Evolutionary conservation across 495 filamentous ascomycete species (phyloP).

Genomic region (Aspergillus sclerotiicarbonarius): DNA sequence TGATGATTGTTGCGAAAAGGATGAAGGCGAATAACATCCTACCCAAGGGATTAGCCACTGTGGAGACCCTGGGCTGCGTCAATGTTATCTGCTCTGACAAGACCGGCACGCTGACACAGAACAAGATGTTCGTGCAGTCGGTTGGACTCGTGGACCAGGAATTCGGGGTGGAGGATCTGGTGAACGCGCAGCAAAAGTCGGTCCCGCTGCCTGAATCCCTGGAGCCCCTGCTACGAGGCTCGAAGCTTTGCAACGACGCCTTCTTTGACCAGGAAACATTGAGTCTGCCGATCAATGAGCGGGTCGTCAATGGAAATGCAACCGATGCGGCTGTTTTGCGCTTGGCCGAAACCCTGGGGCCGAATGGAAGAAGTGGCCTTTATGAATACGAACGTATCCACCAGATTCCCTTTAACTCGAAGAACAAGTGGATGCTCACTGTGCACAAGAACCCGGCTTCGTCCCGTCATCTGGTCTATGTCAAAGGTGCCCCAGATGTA

Average conservation of each 20-base stretch:
- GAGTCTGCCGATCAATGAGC: slow-evolving; percentile 48
- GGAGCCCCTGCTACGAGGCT: slow-evolving; percentile 25
- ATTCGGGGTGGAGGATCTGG: slow-evolving; percentile 25
- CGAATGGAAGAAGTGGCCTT: slow-evolving; percentile 42
- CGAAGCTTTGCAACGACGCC: slow-evolving; percentile 63
- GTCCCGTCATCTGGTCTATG: slow-evolving; percentile 27
- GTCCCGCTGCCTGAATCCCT: slow-evolving; percentile 14
- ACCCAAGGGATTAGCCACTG: slow-evolving; percentile 67
- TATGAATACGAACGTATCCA: slow-evolving; percentile 55
- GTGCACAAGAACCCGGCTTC: slow-evolving; percentile 23
- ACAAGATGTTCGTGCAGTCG: slow-evolving; percentile 49
- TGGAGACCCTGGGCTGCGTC: slow-evolving; percentile 71
- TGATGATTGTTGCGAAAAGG: slow-evolving; percentile 59
- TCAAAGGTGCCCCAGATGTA: slow-evolving; percentile 55
- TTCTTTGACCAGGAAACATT: slow-evolving; percentile 62
- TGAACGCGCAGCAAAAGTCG: slow-evolving; percentile 10
- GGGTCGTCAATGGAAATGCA: slow-evolving; percentile 66
- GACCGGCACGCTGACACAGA: slow-evolving; percentile 65
- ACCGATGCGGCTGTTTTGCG: slow-evolving; percentile 70
- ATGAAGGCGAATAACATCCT: slow-evolving; percentile 66
- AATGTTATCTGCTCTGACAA: slow-evolving; percentile 72
- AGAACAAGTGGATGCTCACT: slow-evolving; percentile 64
- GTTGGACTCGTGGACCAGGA: slow-evolving; percentile 37
- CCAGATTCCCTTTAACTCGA: slow-evolving; percentile 72
- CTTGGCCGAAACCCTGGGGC: slow-evolving; percentile 59